Base-by-base conservation (phyloP, 225 moss, liverwort and hornwort species). In the Sphagnum tenellum region DNA sequence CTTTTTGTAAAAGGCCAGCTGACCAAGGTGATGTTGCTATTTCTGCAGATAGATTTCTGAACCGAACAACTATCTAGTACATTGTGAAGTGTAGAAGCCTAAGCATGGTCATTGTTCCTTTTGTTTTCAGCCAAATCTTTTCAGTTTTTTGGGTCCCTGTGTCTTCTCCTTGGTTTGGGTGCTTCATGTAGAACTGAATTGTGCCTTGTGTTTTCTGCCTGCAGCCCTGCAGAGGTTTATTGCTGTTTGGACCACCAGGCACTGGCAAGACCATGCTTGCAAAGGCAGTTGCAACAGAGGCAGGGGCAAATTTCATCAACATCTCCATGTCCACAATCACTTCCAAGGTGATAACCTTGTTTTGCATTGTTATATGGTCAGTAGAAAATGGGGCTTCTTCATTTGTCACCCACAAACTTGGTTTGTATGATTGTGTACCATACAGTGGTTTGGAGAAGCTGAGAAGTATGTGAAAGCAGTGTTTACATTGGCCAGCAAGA, bases 391-490 rank as follows among this genome's bases (percentile, higher is more conserved):
- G 29, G 29, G 29, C 29, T 63, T 63, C 9, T 2, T 12, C 48
- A 4, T 59, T 5, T 48, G 58, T 44, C 5, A 57, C 57, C 57
- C 57, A 67, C 12, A 67, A 4, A 7, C 56, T 8, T 6, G 53
- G 45, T 69, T 8, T 12, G 50, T 8, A 29, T 29, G 29, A 29
- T 29, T 29, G 29, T 29, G 29, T 29, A 29, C 29, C 67, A 13
- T 72, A 69, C 83, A 93, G 93, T 93, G 93, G 93, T 93, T 93
- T 77, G 93, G 93, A 57, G 93, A 93, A 88, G 93, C 93, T 62
- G 93, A 93, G 81, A 93, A 93, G 70, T 93, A 90, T 69, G 93
- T 93, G 62, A 93, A 93, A 77, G 93, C 93, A 60, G 93, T 93
- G 4, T 93, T 93, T 61, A 93, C 93, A 0, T 75, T 93, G 60